phyloP scores from a whole-genome alignment of 352 stramenopile species.

The Phytophthora rubi region DNA sequence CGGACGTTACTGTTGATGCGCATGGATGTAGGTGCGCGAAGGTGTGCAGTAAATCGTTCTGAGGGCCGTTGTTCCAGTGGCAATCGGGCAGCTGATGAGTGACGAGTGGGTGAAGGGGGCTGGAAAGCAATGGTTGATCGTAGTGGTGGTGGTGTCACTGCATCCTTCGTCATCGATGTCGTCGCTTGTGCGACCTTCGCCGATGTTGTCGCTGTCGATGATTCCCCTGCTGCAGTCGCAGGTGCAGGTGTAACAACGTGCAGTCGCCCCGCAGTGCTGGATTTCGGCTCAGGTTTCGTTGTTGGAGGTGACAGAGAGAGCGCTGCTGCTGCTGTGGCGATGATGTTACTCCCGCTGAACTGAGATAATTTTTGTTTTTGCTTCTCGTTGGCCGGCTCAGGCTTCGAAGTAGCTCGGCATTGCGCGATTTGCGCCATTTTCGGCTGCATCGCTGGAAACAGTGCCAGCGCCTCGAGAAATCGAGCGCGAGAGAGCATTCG shows the following conservation, averaged over 20 bases:
- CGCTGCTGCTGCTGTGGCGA: constrained; percentile 18
- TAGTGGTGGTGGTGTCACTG: background rate
- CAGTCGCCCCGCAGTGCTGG: background rate
- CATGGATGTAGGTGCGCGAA: constrained; percentile 42
- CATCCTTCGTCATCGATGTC: background rate
- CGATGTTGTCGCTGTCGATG: background rate
- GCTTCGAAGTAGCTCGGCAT: constrained; percentile 20
- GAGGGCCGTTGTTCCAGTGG: constrained; percentile 33
- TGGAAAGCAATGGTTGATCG: background rate
- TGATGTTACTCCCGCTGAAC: constrained; percentile 20
- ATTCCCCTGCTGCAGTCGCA: background rate
- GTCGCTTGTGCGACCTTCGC: background rate
- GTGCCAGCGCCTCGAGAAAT: constrained; percentile 59
- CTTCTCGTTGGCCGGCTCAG: constrained; percentile 28
- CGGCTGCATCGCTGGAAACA: constrained; percentile 60
- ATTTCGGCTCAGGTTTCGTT: constrained; percentile 13
- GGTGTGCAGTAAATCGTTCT: constrained; percentile 27
- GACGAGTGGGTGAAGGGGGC: constrained; percentile 13
- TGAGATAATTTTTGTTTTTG: constrained; percentile 26
- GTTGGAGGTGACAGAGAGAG: constrained; percentile 17
- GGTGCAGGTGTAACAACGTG: constrained; percentile 4
- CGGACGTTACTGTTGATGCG: constrained; percentile 44
- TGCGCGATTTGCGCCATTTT: constrained; percentile 68
- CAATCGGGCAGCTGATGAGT: constrained; percentile 25
- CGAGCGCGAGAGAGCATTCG: constrained; percentile 64